These are phyloP conservation scores for Aspergillus ochraceus DNA, from an alignment of 2,329 filamentous ascomycete species.

Conservation along the genomic window DNA sequence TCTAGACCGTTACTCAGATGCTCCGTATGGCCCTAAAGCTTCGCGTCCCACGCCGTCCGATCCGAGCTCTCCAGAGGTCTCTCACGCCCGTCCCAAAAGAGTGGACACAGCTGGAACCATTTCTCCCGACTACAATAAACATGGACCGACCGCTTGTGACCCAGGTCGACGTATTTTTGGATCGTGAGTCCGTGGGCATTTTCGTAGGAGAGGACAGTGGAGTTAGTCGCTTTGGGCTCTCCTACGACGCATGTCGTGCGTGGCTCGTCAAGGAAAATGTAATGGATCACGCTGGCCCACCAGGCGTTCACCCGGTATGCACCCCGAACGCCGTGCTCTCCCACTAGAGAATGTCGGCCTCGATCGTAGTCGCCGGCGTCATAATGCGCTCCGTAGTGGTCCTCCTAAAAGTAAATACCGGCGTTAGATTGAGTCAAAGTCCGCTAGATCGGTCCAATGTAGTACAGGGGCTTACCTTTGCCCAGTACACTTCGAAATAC, in stretches of 20 bases:
- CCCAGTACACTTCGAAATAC: constrained; percentile 82
- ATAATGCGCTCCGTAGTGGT: constrained; percentile 61
- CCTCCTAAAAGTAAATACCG: constrained; percentile 46
- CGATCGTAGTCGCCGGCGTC: constrained; percentile 57
- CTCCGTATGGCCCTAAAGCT: constrained; percentile 32
- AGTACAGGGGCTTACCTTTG: constrained; percentile 50
- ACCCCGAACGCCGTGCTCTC: constrained; percentile 56
- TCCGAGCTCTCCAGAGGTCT: constrained; percentile 47
- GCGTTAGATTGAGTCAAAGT: neutral
- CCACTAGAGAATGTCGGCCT: constrained; percentile 61
- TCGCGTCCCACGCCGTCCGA: constrained; percentile 49
- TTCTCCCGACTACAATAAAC: constrained; percentile 65
- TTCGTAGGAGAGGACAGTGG: constrained; percentile 71
- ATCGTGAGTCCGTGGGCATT: constrained; percentile 71
- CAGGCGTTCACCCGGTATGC: constrained; percentile 58
- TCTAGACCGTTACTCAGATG: neutral
- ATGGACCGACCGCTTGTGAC: constrained; percentile 69
- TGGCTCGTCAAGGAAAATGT: constrained; percentile 60
- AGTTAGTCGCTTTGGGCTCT: constrained; percentile 72
- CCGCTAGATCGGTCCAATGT: neutral
- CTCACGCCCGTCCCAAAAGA: constrained; percentile 51
- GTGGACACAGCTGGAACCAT: constrained; percentile 63
- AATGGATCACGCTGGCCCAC: constrained; percentile 60
- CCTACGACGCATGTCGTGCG: constrained; percentile 55
- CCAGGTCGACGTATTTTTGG: constrained; percentile 70